A percentile compares a stretch with the other conserved stretches of the same genome.
Evolutionary conservation across 768 basidiomycete species (phyloP).

Genomic region (Trichaptum fuscoviolaceum): DNA sequence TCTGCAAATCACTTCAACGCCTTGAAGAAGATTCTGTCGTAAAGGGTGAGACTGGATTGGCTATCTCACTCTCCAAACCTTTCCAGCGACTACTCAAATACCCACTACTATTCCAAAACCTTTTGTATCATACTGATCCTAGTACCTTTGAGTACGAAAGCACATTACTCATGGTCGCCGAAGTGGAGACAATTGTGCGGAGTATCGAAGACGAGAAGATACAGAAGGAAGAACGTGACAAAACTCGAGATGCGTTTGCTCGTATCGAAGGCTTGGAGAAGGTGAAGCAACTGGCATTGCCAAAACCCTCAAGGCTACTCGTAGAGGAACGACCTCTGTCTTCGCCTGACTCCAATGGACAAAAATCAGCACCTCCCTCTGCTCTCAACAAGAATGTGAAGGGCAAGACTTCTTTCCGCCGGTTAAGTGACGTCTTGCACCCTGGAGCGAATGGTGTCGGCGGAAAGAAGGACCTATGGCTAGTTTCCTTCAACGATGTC

Average conservation of each 20-base stretch:
- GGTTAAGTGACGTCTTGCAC: constrained; percentile 84
- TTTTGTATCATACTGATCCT: constrained; percentile 95
- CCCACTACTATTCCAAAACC: constrained; percentile 94
- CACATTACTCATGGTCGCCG: constrained; percentile 93
- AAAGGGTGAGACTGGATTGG: constrained; percentile 89
- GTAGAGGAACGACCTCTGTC: constrained; percentile 64
- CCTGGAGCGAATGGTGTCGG: constrained; percentile 39
- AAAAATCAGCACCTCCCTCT: constrained; percentile 25
- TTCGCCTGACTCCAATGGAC: constrained; percentile 22
- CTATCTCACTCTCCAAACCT: constrained; percentile 93
- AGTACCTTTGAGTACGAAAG: constrained; percentile 97
- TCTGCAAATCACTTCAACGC: constrained; percentile 66
- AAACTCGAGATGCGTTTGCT: constrained; percentile 91
- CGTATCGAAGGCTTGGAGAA: constrained; percentile 95
- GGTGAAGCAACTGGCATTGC: constrained; percentile 85
- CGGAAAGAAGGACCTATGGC: constrained; percentile 86
- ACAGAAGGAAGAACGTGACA: constrained; percentile 92
- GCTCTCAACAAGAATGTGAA: constrained; percentile 52
- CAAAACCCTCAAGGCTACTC: constrained; percentile 86
- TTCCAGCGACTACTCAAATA: constrained; percentile 97
- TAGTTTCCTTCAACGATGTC: constrained; percentile 95
- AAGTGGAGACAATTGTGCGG: constrained; percentile 93
- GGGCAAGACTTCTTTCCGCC: constrained; percentile 83
- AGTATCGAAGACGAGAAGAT: constrained; percentile 99
- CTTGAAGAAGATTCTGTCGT: constrained; percentile 78